Base-by-base conservation (phyloP, 2,329 filamentous ascomycete species). In the Calonectria naviculata region DNA sequence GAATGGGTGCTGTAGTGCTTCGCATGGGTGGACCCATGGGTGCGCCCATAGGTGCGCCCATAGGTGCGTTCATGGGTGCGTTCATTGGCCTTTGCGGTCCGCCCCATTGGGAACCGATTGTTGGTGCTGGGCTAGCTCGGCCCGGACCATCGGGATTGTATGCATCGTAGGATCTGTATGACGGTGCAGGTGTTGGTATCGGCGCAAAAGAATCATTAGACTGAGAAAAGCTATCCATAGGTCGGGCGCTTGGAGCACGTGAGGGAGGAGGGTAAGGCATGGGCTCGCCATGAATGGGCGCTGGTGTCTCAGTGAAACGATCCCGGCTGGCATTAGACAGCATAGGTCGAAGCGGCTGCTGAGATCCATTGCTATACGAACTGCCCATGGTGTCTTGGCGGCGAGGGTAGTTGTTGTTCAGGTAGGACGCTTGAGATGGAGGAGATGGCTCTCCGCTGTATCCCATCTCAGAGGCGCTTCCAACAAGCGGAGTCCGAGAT, bases 401-500 rank as follows among this genome's bases (percentile, higher is more conserved):
- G 12, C 80, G 82, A 8, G 81, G 76, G 13, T 78, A 72, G 15
- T 71, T 73, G 46, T 71, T 73, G 19, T 78, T 75, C 24, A 79
- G 10, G 5, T 73, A 69, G 17, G 84, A 81, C 13, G 85, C 65
- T 36, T 81, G 76, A 36, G 84, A 82, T 6, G 78, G 81, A 2
- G 83, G 83, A 1, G 85, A 84, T 8, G 83, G 74, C 31, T 36
- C 34, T 44, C 83, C 80, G 26, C 78, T 79, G 77, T 87, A 88
- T 24, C 91, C 91, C 89, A 93, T 93, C 8, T 88, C 87, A 36
- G 88, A 87, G 7, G 91, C 91, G 70, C 89, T 86, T 21, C 84
- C 83, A 42, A 93, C 82, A 7, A 94, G 86, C 1, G 93, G 90
- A 9, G 89, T 88, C 71, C 92, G 90, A 3, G 92, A 91, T 15